Evolutionary conservation across 768 basidiomycete genomes (phyloP).

Genomic region (Paxillus involutus): DNA sequence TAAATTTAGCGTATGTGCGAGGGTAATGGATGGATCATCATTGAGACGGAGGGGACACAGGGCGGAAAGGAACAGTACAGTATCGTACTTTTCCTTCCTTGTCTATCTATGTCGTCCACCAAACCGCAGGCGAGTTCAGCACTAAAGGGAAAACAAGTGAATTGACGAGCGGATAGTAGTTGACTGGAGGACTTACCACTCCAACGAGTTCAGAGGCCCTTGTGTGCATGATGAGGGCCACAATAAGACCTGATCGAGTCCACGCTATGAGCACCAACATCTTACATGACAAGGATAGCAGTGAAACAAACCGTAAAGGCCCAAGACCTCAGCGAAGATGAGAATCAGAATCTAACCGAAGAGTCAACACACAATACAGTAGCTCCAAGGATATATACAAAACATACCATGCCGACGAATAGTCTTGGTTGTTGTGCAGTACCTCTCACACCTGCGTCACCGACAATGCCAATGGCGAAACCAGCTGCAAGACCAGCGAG

Average conservation of each 20-base stretch:
- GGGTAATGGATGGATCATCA: conserved; percentile 8
- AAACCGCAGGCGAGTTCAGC: conserved; percentile 16
- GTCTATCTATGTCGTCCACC: conserved; percentile 8
- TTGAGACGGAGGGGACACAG: conserved; percentile 1
- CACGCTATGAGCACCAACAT: not conserved
- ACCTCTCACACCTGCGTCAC: conserved; percentile 97
- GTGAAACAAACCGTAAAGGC: conserved; percentile 69
- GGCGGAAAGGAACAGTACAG: conserved; percentile 5
- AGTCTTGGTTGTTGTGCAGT: conserved; percentile 95
- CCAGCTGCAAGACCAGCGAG: conserved; percentile 96
- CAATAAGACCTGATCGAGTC: conserved; percentile 64
- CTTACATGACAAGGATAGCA: not conserved
- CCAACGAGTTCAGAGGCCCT: conserved; percentile 38
- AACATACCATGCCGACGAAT: conserved; percentile 87
- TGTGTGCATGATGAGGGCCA: conserved; percentile 95
- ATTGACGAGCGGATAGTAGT: no score
- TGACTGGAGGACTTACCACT: conserved; percentile 8
- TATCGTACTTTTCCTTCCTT: conserved; percentile 5
- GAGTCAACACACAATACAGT: conserved; percentile 2
- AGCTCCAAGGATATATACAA: not conserved
- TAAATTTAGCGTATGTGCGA: not conserved
- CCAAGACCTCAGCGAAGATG: conserved; percentile 94
- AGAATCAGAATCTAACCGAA: conserved; percentile 83
- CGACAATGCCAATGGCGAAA: conserved; percentile 97
- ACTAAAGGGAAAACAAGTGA: conserved; percentile 10